These are phyloP conservation scores for Andrographis paniculata DNA, from an alignment of 305 asterid species.

Conservation along the genomic window DNA sequence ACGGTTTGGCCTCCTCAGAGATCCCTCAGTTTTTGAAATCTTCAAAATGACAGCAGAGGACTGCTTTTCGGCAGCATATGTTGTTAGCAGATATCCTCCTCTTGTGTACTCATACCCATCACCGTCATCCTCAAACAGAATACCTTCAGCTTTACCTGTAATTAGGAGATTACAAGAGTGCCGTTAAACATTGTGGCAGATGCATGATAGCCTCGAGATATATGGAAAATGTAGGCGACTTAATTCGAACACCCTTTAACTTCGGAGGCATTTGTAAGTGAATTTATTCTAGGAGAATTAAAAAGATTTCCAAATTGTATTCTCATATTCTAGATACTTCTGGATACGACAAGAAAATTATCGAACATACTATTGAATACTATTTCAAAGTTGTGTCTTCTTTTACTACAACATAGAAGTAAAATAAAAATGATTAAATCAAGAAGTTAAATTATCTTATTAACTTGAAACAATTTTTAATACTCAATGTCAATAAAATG, in stretches of 20 bases:
- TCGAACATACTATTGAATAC: too few relatives aligned
- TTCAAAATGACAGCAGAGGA: constrained; percentile 65
- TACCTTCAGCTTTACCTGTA: constrained; percentile 91
- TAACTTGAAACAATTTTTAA: too few relatives aligned
- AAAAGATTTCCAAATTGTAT: too few relatives aligned
- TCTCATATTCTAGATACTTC: too few relatives aligned
- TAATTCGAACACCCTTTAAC: not conserved
- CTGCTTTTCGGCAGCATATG: constrained; percentile 66
- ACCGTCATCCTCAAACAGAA: constrained; percentile 79
- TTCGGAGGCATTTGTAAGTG: too few relatives aligned
- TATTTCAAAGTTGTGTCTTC: too few relatives aligned
- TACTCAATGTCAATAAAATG: too few relatives aligned
- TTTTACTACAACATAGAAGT: too few relatives aligned
- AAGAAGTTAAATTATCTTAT: too few relatives aligned
- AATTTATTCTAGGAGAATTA: not conserved
- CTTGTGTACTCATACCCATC: constrained; percentile 79
- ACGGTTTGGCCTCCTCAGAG: constrained; percentile 78
- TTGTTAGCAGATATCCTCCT: constrained; percentile 72
- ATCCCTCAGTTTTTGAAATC: constrained; percentile 69
- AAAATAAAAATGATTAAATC: too few relatives aligned
- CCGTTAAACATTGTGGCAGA: constrained; percentile 5
- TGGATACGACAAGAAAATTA: too few relatives aligned
- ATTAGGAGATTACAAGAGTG: constrained; percentile 8
- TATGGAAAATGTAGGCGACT: too few relatives aligned
- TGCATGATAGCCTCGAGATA: not conserved